phyloP scores from a whole-genome alignment of 2,329 filamentous ascomycete species.

The Monilinia fructigena region DNA sequence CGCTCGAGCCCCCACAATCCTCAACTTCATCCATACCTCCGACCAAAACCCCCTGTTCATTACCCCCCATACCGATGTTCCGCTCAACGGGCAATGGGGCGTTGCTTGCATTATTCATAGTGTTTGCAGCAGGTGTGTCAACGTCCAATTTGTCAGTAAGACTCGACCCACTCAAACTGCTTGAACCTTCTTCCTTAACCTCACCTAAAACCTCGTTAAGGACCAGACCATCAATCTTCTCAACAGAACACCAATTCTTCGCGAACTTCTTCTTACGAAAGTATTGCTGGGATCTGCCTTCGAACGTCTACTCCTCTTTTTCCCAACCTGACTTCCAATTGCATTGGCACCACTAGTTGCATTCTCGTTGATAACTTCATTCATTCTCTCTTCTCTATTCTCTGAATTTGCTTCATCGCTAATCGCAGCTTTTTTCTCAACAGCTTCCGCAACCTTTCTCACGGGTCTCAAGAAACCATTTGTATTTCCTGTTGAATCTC shows the following conservation, averaged over 20 bases:
- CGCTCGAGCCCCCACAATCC: not conserved
- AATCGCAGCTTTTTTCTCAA: no score
- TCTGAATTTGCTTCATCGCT: not conserved
- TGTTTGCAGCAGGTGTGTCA: not conserved
- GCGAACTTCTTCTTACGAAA: slow-evolving; percentile 1
- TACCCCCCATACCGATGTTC: no score
- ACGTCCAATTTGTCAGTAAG: not conserved
- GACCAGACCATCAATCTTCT: not conserved
- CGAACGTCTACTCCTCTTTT: not conserved
- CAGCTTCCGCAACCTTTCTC: not conserved
- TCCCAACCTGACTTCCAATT: not conserved
- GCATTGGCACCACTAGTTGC: no score
- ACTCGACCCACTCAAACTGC: not conserved
- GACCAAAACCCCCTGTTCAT: not conserved
- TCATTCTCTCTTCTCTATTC: not conserved
- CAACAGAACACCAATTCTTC: not conserved
- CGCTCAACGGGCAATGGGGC: not conserved
- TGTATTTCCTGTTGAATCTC: not conserved
- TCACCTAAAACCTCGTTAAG: not conserved
- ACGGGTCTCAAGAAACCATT: not conserved
- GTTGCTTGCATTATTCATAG: not conserved
- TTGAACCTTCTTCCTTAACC: not conserved
- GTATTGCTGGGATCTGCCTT: not conserved
- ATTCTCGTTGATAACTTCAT: not conserved
- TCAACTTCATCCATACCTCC: not conserved